Percentiles rank a stretch among this genome's conserved stretches.
Evolutionary conservation across 2,329 filamentous ascomycete species (phyloP).

Genomic region (Talaromyces sp.): DNA sequence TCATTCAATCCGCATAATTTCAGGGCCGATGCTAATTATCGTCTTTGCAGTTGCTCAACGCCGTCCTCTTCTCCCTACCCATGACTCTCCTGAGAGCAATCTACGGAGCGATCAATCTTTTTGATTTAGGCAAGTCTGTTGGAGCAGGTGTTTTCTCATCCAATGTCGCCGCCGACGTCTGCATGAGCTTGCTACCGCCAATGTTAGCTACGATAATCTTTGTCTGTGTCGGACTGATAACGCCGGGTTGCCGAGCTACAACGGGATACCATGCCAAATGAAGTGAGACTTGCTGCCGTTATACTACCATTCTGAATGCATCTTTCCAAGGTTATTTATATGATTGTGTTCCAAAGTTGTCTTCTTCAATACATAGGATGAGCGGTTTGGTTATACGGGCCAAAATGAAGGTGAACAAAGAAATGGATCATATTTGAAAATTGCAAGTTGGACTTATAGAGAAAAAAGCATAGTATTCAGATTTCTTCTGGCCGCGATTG

Average conservation of each 20-base stretch:
- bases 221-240: neutral
- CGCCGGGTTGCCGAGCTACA: neutral
- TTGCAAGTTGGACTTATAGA: too few relatives aligned
- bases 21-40: neutral
- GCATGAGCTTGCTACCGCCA: slow-evolving; percentile 11
- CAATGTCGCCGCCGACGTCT: slow-evolving; percentile 8
- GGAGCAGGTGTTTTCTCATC: slow-evolving; percentile 6
- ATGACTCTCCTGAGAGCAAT: slow-evolving; percentile 9
- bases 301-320: neutral
- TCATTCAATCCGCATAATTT: neutral
- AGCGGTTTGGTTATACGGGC: too few relatives aligned
- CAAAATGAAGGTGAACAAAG: too few relatives aligned
- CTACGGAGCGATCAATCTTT: slow-evolving; percentile 9
- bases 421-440: too few relatives aligned
- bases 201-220: slow-evolving; percentile 7
- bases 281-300: neutral
- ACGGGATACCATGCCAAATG: neutral
- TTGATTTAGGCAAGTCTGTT: neutral
- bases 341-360: neutral
- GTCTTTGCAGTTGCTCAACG: slow-evolving; percentile 7
- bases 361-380: too few relatives aligned
- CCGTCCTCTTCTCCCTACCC: slow-evolving; percentile 13
- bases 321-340: neutral
- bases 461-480: too few relatives aligned
- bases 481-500: too few relatives aligned